Percentiles rank a stretch among this genome's conserved stretches.
Conservation (phyloP, 2,329 filamentous ascomycete species). For the Cordyceps cateniannulata region DNA sequence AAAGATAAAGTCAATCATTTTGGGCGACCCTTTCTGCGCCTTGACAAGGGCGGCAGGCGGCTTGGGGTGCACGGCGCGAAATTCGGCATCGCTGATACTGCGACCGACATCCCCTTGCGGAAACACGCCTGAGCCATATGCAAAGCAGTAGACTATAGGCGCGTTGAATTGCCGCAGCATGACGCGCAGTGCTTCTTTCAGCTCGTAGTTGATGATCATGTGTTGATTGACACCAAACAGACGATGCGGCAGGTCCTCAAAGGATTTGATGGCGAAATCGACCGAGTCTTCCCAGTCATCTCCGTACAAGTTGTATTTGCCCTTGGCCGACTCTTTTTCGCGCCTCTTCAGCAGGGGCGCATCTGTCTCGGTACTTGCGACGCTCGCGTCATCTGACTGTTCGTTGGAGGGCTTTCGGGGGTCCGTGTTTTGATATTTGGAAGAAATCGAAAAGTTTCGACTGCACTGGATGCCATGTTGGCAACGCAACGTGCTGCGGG, state of each 20-base stretch:
- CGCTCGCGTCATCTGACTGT: not conserved
- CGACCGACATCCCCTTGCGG: slow-evolving; percentile 58
- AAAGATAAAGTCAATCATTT: slow-evolving; percentile 99
- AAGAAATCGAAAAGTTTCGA: not conserved
- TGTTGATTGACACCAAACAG: slow-evolving; percentile 90
- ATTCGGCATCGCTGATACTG: slow-evolving; percentile 48
- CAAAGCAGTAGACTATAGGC: slow-evolving; percentile 92
- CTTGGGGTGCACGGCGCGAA: slow-evolving; percentile 68
- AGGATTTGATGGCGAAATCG: slow-evolving; percentile 36
- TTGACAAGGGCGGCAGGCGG: slow-evolving; percentile 74
- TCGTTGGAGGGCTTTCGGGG: not conserved
- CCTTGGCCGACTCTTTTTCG: slow-evolving; percentile 21
- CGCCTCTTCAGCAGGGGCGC: slow-evolving; percentile 11
- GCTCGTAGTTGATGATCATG: slow-evolving; percentile 91
- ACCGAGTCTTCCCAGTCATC: slow-evolving; percentile 38
- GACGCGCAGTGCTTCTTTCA: slow-evolving; percentile 82
- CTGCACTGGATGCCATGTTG: not conserved
- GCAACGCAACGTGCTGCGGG: not conserved
- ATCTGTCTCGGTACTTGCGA: not conserved
- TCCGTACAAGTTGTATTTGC: slow-evolving; percentile 31
- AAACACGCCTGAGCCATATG: slow-evolving; percentile 95
- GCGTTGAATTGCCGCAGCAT: slow-evolving; percentile 89
- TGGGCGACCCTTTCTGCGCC: slow-evolving; percentile 79
- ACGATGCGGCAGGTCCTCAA: slow-evolving; percentile 39
- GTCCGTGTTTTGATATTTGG: not conserved